These are phyloP conservation scores for Sporisorium sorghi DNA, from an alignment of 1,284 basidiomycete species.

Conservation along the genomic window DNA sequence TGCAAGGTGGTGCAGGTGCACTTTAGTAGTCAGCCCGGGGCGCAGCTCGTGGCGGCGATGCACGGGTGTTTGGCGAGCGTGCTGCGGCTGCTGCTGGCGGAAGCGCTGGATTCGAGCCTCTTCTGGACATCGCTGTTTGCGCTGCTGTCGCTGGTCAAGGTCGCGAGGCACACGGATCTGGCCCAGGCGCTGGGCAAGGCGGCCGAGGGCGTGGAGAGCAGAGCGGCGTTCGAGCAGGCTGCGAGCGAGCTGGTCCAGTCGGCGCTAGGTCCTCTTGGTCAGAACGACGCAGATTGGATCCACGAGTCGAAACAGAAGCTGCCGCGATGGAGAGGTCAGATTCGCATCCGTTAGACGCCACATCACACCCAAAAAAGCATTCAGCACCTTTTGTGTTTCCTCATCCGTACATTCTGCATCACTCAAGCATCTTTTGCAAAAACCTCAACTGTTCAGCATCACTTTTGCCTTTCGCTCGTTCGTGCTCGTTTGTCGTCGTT, in stretches of 20 bases:
- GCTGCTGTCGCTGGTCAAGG: constrained; percentile 31
- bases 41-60: constrained; percentile 16
- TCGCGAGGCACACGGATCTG: constrained; percentile 25
- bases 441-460: constrained; percentile 1
- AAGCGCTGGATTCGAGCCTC: constrained; percentile 30
- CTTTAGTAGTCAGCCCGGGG: constrained; percentile 3
- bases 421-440: constrained; percentile 11
- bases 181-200: constrained; percentile 11
- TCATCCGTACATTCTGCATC: constrained; percentile 6
- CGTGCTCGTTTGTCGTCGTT: background rate
- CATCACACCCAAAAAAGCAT: too few relatives aligned
- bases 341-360: constrained; percentile 23
- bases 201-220: constrained; percentile 15
- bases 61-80: constrained; percentile 15
- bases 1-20: constrained; percentile 24
- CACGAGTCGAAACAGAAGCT: constrained; percentile 35
- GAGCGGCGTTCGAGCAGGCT: constrained; percentile 19
- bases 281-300: constrained; percentile 45
- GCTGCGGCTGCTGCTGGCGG: constrained; percentile 29
- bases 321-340: constrained; percentile 31
- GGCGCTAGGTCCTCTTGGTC: constrained; percentile 14
- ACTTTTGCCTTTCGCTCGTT: background rate
- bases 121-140: constrained; percentile 38
- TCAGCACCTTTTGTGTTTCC: background rate
- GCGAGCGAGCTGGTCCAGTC: constrained; percentile 29